Base-by-base conservation (phyloP, 2,329 filamentous ascomycete genomes). In the Coleophoma cylindrospora region DNA sequence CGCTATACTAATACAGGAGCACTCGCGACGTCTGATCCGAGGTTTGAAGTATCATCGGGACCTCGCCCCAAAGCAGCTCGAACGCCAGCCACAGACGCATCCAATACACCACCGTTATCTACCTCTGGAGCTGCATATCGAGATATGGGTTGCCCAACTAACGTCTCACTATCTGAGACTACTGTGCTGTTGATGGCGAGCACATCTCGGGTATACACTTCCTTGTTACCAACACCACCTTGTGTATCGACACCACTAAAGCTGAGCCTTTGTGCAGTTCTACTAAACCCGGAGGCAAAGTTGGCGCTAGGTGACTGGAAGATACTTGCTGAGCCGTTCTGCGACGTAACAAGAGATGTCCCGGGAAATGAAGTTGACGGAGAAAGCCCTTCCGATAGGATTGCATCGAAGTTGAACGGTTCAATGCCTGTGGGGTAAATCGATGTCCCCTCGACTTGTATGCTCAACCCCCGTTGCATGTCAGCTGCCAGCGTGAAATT, bases 401-500 rank as follows among this genome's bases (percentile, higher is more conserved):
- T 38, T 37, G 61, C 50, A 49, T 68, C 43, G 4, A 65, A 50
- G 21, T 67, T 57, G 55, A 85, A 84, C 0, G 75, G 77, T 55
- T 86, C 79, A 3, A 86, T 66, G 2, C 81, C 81, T 0, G 75
- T 80, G 0, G 84, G 79, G 46, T 87, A 81, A 22, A 79, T 71
- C 1, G 75, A 65, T 9, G 66, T 61, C 4, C 75, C 75, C 21
- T 67, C 52, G 22, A 72, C 70, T 22, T 69, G 61, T 9, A 79
- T 70, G 15, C 73, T 60, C 34, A 81, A 73, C 12, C 73, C 74
- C 13, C 76, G 73, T 40, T 65, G 65, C 56, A 84, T 64, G n/a
- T 60, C 64, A 11, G 72, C 78, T 2, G 69, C 71, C 46, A 80
- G 66, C n/a, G 70, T 72, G 47, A 76, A 66, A 55, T 76, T 72